Conservation (phyloP, 2,329 filamentous ascomycete species). For the Tricladium varicosporioides region DNA sequence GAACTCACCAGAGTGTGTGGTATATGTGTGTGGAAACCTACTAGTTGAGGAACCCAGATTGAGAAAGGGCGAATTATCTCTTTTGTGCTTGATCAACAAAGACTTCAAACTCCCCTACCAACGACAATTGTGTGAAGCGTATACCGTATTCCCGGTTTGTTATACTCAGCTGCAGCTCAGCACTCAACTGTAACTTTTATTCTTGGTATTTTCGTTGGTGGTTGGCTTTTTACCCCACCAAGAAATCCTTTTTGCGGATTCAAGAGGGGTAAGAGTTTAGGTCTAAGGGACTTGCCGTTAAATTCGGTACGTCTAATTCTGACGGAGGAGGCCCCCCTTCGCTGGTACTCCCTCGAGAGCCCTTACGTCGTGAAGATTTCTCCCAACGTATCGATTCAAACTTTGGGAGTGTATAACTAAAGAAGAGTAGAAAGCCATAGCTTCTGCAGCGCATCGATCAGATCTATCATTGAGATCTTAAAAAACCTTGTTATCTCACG, state of each 20-base stretch:
- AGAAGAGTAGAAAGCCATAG: neutral
- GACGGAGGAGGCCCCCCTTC: neutral
- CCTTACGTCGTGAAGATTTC: no score
- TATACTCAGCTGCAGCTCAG: neutral
- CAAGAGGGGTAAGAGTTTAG: neutral
- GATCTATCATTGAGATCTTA: neutral
- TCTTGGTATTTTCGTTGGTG: conserved; percentile 1
- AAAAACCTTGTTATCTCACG: conserved; percentile 2
- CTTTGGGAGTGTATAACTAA: no score
- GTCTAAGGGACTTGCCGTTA: neutral
- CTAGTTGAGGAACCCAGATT: no score
- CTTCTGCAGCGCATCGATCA: neutral
- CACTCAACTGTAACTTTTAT: conserved; percentile 4
- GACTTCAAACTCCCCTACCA: no score
- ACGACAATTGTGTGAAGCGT: no score
- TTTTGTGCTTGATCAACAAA: no score
- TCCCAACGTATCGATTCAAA: no score
- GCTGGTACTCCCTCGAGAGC: neutral
- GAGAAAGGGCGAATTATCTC: no score
- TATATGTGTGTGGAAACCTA: no score
- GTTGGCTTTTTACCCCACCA: conserved; percentile 11
- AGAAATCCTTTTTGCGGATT: conserved; percentile 10
- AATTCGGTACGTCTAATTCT: neutral
- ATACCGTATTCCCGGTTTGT: no score
- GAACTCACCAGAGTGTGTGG: no score